phyloP scores from a whole-genome alignment of 106 monocot genomes.

The Allium sativum region DNA sequence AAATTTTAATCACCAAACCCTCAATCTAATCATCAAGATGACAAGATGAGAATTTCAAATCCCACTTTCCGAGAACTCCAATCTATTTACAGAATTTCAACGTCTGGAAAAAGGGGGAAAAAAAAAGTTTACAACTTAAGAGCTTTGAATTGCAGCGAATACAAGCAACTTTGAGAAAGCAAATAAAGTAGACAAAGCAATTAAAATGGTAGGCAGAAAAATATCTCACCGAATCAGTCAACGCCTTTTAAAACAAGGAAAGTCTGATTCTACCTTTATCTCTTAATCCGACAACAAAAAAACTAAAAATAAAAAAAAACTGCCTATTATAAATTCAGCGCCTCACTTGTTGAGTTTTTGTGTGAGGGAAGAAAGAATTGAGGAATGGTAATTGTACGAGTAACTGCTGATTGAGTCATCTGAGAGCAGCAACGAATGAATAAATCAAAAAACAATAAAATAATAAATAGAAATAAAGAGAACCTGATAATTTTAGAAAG shows the following conservation, averaged over 20 bases:
- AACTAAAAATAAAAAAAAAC: not conserved
- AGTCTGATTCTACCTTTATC: slow-evolving; percentile 1
- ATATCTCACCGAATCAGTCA: slow-evolving; percentile 10
- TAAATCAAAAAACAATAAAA: not conserved
- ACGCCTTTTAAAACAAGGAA: slow-evolving; percentile 2
- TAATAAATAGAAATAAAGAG: not conserved
- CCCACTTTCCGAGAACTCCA: slow-evolving; percentile 10
- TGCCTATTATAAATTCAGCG: not conserved
- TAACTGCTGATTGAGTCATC: slow-evolving; percentile 9
- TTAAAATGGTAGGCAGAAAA: slow-evolving; percentile 9
- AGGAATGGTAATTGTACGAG: slow-evolving; percentile 7
- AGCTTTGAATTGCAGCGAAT: too few species aligned
- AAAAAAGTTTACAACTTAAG: not conserved
- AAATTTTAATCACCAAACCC: slow-evolving; percentile 5
- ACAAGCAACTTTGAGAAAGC: too few species aligned
- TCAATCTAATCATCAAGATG: slow-evolving; percentile 2
- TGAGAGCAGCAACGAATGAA: slow-evolving; percentile 5
- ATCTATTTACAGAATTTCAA: slow-evolving; percentile 1
- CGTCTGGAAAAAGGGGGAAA: not conserved
- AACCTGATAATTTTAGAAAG: not conserved
- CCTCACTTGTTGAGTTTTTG: not conserved
- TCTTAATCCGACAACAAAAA: not conserved
- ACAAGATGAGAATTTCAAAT: slow-evolving; percentile 12
- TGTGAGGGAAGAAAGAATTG: not conserved
- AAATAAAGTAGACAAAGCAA: not conserved